Evolutionary conservation across 2,329 filamentous ascomycete species (phyloP), one percentile per base, ranked within the genome.

Genomic region (Phaeoacremonium minimum): DNA sequence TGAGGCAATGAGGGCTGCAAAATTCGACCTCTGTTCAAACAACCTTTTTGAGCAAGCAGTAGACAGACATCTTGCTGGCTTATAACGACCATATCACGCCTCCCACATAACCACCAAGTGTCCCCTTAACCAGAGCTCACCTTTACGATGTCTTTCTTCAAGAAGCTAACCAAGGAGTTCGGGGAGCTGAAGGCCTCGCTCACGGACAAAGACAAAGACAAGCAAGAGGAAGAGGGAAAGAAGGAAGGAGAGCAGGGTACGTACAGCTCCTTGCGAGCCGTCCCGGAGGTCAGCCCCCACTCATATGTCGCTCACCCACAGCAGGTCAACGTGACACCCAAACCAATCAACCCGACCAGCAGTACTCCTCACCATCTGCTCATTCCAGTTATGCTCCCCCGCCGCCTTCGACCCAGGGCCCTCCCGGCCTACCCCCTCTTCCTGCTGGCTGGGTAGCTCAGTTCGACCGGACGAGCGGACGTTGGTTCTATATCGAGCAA

Each of bases 401-500:
- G 28, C 44, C 50, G 2, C 15, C 13, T 50, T 51, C 47, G 35
- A 37, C 9, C 46, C 49, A 7, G 52, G 46, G 33, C 22, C 40
- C 52, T 4, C 17, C 56, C 2, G 55, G 56, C 36, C 60, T 58
- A 49, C 65, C 74, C 30, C 58, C 68, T 19, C 57, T 77, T 35
- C 63, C 75, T 16, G 45, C 63, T 32, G 75, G 75, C 46, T 81
- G 76, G 76, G 52, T 59, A 15, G 63, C 71, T 30, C 69, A 75
- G 47, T 80, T 68, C 58, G 75, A 80, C 44, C 69, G 71, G 29
- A 59, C 56, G 39, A 63, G 64, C 40, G 67, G 74, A 46, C 67
- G 72, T 35, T 77, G 71, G 59, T 81, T 69, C 58, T 82, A 73
- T 48, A 61, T 78, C 37, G 73, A 81, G 35, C n/a, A n/a, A n/a